Base-by-base conservation (phyloP, 345 rosid genomes). In the Capsella bursapastoris region DNA sequence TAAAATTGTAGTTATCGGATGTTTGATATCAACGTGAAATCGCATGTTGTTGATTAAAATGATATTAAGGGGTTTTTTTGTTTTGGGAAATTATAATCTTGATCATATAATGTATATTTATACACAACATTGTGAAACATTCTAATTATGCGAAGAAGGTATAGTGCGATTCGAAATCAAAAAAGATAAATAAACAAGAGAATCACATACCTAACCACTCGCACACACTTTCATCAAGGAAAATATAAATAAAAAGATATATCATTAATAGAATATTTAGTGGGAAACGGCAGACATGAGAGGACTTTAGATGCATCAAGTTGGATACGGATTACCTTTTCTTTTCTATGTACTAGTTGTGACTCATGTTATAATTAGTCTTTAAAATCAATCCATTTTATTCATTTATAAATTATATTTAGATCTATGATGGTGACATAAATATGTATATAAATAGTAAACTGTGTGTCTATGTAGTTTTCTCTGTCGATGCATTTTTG, bases 201-300 rank as follows among this genome's bases (percentile, higher is more conserved):
- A 68, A 76, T 76, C 79, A 31, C 56, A 72, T 77, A 50, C 81
- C 81, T 77, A 66, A 74, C 77, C 81, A 78, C 77, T 78, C 50
- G 7, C 57, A 43, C 44, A 71, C 68, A 51, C 72, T 65, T 71
- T 71, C 62, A 41, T 59, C 58, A 71, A 77, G 5, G 25, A 57
- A 57, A 64, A 71, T 40, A 38, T 28, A 16, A 64, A 18, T 18
- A 55, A 63, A 63, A 12, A 11, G 52, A 40, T 41, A 16, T 55
- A 35, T 74, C 28, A 56, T 57, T 47, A 28, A 3, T 67, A 45
- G 44, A 8, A 9, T 53, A 27, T 8, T 37, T 32, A 47, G 66
- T 57, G 51, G 34, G 64, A 59, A 43, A 18, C 65, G 29, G 40
- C 14, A 47, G 12, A 34, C 2, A 15, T 0, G 38, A 34, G 37